Percentiles rank a stretch among this genome's conserved stretches.
phyloP scores from a whole-genome alignment of 768 basidiomycete genomes.

The Trametes cubensis region DNA sequence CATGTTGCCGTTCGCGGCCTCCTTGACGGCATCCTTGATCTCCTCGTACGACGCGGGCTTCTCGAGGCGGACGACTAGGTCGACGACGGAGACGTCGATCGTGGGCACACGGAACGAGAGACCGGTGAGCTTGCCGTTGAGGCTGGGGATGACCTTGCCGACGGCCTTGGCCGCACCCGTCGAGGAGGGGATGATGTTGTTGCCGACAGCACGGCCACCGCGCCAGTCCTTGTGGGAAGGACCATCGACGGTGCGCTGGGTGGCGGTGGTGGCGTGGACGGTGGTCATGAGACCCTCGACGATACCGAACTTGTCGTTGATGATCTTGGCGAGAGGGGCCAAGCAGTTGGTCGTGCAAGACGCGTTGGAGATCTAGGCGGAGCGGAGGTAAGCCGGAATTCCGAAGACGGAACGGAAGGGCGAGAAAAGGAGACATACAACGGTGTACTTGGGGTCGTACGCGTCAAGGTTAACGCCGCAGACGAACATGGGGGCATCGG shows the following conservation, averaged over 20 bases:
- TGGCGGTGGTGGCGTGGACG: constrained; percentile 95
- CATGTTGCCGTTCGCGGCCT: constrained; percentile 68
- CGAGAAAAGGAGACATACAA: constrained; percentile 53
- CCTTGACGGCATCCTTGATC: constrained; percentile 86
- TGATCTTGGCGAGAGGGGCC: constrained; percentile 97
- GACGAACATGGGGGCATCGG: constrained; percentile 94
- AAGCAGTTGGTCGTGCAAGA: constrained; percentile 99
- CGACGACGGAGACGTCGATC: constrained; percentile 95
- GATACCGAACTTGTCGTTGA: constrained; percentile 96
- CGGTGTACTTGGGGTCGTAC: constrained; percentile 87
- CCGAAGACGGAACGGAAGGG: not conserved
- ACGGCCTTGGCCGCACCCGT: constrained; percentile 99
- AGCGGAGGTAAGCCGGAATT: constrained; percentile 12
- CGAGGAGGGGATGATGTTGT: constrained; percentile 99
- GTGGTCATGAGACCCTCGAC: constrained; percentile 99
- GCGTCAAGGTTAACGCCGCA: constrained; percentile 92
- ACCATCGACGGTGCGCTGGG: constrained; percentile 94
- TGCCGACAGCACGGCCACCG: constrained; percentile 92
- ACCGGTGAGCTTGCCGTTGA: constrained; percentile 98
- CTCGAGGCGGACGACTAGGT: constrained; percentile 91
- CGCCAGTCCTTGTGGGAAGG: constrained; percentile 97
- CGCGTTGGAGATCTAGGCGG: constrained; percentile 86
- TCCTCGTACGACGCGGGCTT: constrained; percentile 84
- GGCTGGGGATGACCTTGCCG: constrained; percentile 93
- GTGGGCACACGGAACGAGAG: constrained; percentile 98